A percentile compares a stretch with the other conserved stretches of the same genome.
phyloP scores from a whole-genome alignment of 2,329 filamentous ascomycete genomes.

The Paecilomyces variotii region DNA sequence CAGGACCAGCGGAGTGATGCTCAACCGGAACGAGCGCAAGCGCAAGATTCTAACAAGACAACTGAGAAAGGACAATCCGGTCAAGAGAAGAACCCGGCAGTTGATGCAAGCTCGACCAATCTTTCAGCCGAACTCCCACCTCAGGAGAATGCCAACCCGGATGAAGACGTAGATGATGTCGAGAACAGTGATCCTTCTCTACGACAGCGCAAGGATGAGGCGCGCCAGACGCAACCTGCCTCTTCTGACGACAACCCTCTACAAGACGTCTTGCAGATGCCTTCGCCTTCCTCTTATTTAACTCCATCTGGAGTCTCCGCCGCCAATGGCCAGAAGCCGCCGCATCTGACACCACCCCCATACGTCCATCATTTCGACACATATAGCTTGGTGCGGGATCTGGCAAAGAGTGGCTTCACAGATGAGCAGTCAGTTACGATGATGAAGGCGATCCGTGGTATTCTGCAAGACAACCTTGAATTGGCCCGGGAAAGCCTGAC shows the following conservation, averaged over 20 bases:
- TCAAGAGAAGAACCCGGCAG: neutral
- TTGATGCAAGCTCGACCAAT: neutral
- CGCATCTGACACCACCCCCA: conserved; percentile 59
- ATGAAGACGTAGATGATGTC: neutral
- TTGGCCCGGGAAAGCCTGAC: conserved; percentile 73
- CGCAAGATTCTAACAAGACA: conserved; percentile 9
- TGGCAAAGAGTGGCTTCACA: conserved; percentile 64
- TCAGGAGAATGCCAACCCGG: neutral
- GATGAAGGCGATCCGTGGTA: conserved; percentile 83
- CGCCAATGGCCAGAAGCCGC: conserved; percentile 43
- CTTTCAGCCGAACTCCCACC: neutral
- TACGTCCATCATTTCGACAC: conserved; percentile 97
- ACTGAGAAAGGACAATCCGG: neutral
- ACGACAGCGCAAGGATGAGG: neutral
- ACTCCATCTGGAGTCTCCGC: conserved; percentile 18
- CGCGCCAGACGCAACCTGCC: neutral
- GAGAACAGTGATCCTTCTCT: neutral
- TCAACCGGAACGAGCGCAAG: conserved; percentile 5
- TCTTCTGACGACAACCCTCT: conserved; percentile 17
- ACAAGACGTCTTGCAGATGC: conserved; percentile 36
- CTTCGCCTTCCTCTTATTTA: conserved; percentile 28
- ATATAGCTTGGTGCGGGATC: conserved; percentile 75
- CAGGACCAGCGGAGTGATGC: conserved; percentile 2
- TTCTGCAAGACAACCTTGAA: conserved; percentile 72
- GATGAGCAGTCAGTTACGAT: conserved; percentile 67